phyloP scores from a whole-genome alignment of 176 grass and related monocot species.

The Hsuehochloa calcarea region DNA sequence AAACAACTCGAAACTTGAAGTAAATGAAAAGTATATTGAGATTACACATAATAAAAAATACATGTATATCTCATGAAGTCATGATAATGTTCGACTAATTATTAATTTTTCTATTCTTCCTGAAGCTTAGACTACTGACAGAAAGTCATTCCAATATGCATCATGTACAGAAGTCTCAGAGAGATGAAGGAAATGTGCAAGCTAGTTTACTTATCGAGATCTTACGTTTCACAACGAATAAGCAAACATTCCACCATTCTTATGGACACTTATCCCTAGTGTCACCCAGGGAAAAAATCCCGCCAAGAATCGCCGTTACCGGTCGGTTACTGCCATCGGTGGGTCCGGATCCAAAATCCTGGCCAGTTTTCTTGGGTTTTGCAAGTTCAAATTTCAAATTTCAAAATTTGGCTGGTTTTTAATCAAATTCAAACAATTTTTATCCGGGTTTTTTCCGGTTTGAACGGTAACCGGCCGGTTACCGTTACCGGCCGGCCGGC shows the following conservation, averaged over 20 bases:
- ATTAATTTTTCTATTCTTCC: neutral
- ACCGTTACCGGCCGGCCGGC: too few relatives aligned
- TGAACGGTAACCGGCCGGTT: too few relatives aligned
- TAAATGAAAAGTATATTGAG: neutral
- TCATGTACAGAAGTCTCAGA: neutral
- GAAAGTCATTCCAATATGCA: neutral
- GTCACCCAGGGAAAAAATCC: too few relatives aligned
- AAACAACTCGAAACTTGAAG: slow-evolving; percentile 12
- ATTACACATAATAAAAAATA: neutral
- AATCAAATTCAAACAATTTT: too few relatives aligned
- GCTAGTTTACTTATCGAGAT: neutral
- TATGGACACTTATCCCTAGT: neutral
- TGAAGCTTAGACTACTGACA: neutral
- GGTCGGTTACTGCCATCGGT: too few relatives aligned
- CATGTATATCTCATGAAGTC: neutral
- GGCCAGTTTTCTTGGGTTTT: too few relatives aligned
- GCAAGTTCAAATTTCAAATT: too few relatives aligned
- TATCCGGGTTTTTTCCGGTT: too few relatives aligned
- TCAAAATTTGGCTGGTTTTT: too few relatives aligned
- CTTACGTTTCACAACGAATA: neutral
- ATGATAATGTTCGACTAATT: neutral
- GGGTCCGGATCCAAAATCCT: too few relatives aligned
- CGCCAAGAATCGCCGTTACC: too few relatives aligned
- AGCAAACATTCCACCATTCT: neutral
- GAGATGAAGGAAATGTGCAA: neutral